Conservation (phyloP, 2,329 filamentous ascomycete species). For the Penicillium griseofulvum region DNA sequence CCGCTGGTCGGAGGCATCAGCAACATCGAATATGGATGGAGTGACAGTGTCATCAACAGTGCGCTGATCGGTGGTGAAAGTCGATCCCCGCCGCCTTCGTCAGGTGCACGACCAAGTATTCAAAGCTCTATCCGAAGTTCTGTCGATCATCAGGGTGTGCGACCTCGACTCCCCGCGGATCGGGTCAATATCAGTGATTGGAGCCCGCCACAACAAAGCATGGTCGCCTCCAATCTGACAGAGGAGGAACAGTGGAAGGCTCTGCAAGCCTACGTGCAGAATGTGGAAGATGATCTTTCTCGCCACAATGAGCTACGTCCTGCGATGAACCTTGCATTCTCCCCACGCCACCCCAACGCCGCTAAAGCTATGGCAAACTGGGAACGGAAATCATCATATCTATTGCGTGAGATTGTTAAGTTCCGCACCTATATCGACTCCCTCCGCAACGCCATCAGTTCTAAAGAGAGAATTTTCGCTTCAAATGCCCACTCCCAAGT, state of each 20-base stretch:
- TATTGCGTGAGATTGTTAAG: conserved; percentile 92
- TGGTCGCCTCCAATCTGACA: conserved; percentile 74
- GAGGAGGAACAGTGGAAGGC: conserved; percentile 79
- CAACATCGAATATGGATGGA: conserved; percentile 98
- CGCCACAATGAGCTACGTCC: conserved; percentile 83
- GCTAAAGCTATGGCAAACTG: conserved; percentile 89
- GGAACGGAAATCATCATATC: conserved; percentile 91
- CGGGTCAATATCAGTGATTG: conserved; percentile 81
- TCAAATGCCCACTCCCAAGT: conserved; percentile 16
- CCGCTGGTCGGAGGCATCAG: conserved; percentile 89
- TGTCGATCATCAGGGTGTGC: conserved; percentile 63
- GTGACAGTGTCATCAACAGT: conserved; percentile 75
- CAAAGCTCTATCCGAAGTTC: conserved; percentile 64
- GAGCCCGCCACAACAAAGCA: conserved; percentile 83
- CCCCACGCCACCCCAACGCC: conserved; percentile 76
- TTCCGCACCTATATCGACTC: conserved; percentile 93
- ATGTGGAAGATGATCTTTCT: conserved; percentile 80
- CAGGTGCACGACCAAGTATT: conserved; percentile 52
- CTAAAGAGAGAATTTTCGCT: conserved; percentile 68
- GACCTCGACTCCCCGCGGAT: conserved; percentile 76
- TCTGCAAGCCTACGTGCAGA: conserved; percentile 74
- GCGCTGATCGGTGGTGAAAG: conserved; percentile 62
- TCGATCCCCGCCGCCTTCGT: conserved; percentile 32
- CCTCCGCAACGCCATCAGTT: conserved; percentile 66
- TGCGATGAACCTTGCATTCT: conserved; percentile 86